Evolutionary conservation across 148 eudicot species (phyloP).

Genomic region (Oxyria digyna): DNA sequence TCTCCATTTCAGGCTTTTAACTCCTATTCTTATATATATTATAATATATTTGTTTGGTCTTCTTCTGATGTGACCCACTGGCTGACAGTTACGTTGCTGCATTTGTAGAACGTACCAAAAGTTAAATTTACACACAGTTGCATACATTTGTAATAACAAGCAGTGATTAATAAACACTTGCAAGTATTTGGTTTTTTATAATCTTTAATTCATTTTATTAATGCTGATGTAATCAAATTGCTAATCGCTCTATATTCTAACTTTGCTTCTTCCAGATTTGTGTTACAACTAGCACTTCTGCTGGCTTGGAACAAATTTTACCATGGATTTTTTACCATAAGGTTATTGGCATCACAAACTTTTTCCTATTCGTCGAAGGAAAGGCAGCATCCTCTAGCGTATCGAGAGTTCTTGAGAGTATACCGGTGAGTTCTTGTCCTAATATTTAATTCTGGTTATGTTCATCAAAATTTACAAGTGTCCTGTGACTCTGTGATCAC

Average conservation of each 20-base stretch:
- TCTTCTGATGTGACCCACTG: neutral
- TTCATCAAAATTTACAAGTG: neutral
- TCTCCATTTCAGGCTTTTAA: neutral
- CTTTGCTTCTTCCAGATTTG: slow-evolving; percentile 26
- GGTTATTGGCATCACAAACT: slow-evolving; percentile 44
- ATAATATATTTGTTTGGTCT: neutral
- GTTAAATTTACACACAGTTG: neutral
- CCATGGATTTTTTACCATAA: slow-evolving; percentile 84
- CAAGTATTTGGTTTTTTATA: neutral
- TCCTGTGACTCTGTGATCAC: neutral
- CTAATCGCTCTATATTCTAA: neutral
- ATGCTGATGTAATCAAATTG: neutral
- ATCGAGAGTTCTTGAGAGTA: slow-evolving; percentile 41
- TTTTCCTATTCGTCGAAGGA: slow-evolving; percentile 61
- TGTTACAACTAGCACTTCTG: slow-evolving; percentile 73
- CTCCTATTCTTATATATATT: neutral
- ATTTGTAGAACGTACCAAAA: neutral
- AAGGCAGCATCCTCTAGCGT: slow-evolving; percentile 42
- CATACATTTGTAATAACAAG: neutral
- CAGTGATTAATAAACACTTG: neutral
- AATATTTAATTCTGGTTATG: neutral
- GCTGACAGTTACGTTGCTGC: neutral
- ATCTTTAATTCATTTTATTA: neutral
- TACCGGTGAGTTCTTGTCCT: slow-evolving; percentile 38
- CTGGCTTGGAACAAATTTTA: slow-evolving; percentile 58